Base-by-base conservation (phyloP, 208 protist genomes). In the Trichomonas vaginalis region DNA sequence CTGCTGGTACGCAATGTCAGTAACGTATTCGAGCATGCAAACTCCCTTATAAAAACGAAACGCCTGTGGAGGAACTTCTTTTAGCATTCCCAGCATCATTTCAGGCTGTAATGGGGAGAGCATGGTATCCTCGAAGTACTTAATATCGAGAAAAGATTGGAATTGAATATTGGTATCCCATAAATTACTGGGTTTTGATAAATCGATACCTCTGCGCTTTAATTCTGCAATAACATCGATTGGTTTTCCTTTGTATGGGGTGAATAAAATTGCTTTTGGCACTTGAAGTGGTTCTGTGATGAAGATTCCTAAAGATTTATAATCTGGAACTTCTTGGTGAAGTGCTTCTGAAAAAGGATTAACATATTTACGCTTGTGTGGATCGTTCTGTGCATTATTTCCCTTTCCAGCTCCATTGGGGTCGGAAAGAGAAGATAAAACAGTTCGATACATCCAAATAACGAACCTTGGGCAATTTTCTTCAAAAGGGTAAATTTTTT, bases 121-220 rank as follows among this genome's bases (percentile, higher is more conserved):
- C 3, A 45, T 92, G 35, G 86, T 92, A 39, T 92, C 86, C 35
- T 92, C 86, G n/a, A 92, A 92, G 46, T 92, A 92, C 6, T 92
- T 92, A 39, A 92, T 92, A 92, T 92, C 86, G 45, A 92, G 42
- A 51, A 92, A 92, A 45, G 86, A 92, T 32, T 42, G 86, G 17
- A 92, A 92, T 56, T 92, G 40, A 21, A 45, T 92, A 92, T 92
- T 92, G 48, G 86, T 92, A 51, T 92, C 27, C 86, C 86, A 92
- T 51, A 92, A 92, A 92, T 92, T 42, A n/a, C 10, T 23, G 35
- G 40, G 15, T 92, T 56, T 48, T 56, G 40, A 35, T 48, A 92
- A 92, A 92, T 92, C 86, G 17, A 92, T 92, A 39, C 86, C 86
- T 35, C 86, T 35, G 12, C 86, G 12, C 39, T 92, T 92, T 51